Conservation (phyloP, 2,329 filamentous ascomycete species). For the Achaetomium macrosporum region DNA sequence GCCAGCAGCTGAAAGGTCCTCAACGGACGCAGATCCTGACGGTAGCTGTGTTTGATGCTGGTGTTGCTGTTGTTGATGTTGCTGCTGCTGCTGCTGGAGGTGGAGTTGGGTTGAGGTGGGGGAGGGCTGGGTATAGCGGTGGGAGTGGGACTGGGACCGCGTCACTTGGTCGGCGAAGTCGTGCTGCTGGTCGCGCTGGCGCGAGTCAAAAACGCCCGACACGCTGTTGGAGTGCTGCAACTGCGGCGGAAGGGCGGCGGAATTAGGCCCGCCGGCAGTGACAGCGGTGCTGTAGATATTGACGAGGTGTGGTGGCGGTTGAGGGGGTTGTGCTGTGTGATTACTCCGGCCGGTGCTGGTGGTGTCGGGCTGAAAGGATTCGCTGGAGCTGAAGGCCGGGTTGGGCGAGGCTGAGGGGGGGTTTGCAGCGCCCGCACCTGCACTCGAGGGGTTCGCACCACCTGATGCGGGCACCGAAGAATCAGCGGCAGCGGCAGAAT, state of each 20-base stretch:
- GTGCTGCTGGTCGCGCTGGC: slow-evolving; percentile 26
- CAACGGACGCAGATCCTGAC: slow-evolving; percentile 19
- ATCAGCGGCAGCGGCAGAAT: background rate
- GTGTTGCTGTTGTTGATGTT: slow-evolving; percentile 17
- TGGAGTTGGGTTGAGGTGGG: slow-evolving; percentile 25
- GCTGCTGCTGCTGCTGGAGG: slow-evolving; percentile 26
- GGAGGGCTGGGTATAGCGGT: slow-evolving; percentile 37
- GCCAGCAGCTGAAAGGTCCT: slow-evolving; percentile 19
- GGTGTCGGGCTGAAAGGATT: slow-evolving; percentile 40
- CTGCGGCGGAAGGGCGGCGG: slow-evolving; percentile 32
- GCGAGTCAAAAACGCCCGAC: slow-evolving; percentile 25
- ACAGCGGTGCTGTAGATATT: slow-evolving; percentile 26
- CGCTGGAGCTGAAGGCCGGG: slow-evolving; percentile 41
- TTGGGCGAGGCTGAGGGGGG: slow-evolving; percentile 43
- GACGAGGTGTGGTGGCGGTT: slow-evolving; percentile 26
- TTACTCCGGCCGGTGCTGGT: no score
- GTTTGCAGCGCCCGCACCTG: slow-evolving; percentile 27
- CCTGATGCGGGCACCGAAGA: slow-evolving; percentile 16
- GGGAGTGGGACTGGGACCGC: slow-evolving; percentile 49
- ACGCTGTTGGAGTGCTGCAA: slow-evolving; percentile 35
- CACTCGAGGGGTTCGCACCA: slow-evolving; percentile 15
- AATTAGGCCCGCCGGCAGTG: slow-evolving; percentile 23
- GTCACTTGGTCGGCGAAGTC: slow-evolving; percentile 45
- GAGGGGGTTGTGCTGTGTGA: slow-evolving; percentile 26
- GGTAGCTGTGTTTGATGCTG: slow-evolving; percentile 10